Evolutionary conservation across 345 rosid species (phyloP), one percentile per base, ranked within the genome.

Genomic region (Camelina hispida): DNA sequence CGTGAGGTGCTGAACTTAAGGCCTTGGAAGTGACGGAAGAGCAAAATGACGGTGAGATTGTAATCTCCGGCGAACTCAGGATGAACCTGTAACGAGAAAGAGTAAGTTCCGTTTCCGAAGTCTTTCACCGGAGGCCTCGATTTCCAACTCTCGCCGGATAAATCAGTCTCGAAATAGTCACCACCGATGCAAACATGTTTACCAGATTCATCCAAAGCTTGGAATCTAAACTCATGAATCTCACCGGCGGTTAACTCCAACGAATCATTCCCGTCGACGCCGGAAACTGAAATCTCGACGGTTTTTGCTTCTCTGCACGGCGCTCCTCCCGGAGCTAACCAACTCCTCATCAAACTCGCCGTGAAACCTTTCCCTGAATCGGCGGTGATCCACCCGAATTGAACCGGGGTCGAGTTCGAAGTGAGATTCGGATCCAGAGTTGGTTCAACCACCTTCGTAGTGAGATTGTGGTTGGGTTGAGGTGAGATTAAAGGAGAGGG

Each of bases 81-180:
- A 87, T 95, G 98, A 54, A 92, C 94, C 64, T 92, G 99, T 59
- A 95, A 80, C 10, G 84, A 84, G 61, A 90, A 30, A 0, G 87
- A 84, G 80, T 95, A 95, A 4, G 87, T 82, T 43, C 98, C 99
- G 58, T 95, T 86, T 18, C 87, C 89, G 23, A 90, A 88, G 76
- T 95, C 98, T 74, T 78, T 89, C 53, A 95, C 86, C 48, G 78
- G 74, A 16, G 99, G 98, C 75, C 97, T 71, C 0, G 96, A 92
- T 74, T 90, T 95, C 98, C 99, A 95, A 18, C 83, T 78, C 62
- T 84, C 90, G 1, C 99, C 96, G 2, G 97, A 89, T 61, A 95
- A 90, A 76, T 92, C 99, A 1, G 88, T 80, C 74, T 95, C 99
- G 55, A 85, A 95, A 78, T 89, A 90, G 79, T 95, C 99, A 5